Base-by-base conservation (phyloP, 352 stramenopile species). In the Phytopythium vexans region DNA sequence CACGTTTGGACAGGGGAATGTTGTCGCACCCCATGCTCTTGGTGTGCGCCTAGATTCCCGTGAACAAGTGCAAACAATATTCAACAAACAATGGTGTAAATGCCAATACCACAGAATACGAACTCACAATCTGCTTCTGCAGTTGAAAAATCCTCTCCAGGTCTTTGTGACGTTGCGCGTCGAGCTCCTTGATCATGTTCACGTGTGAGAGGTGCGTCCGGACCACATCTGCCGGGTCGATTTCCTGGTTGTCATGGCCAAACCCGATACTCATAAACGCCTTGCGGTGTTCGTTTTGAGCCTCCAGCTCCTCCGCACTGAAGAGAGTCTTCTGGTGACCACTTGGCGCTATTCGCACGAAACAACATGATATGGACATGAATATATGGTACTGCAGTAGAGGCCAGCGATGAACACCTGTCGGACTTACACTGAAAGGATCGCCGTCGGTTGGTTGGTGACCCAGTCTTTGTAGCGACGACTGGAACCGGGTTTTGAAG, bases 201-300 rank as follows among this genome's bases (percentile, higher is more conserved):
- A 88, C 74, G 50, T 90, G 82, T 0, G 73, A 75, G 32, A 85
- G 46, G 48, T 71, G 89, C 38, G 80, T 86, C 12, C 62, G 73
- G 3, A 91, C 74, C 21, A 94, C 78, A 56, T 86, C 71, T n/a
- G 86, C 68, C 0, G 82, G 79, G 45, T 94, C 72, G 14, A 89
- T 67, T 0, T 60, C 60, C 2, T 88, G 79, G 0, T 54, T 71
- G 33, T 68, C 68, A 12, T 83, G 54, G 1, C 78, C 78, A 53
- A 92, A 82, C 6, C 79, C 82, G 43, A 94, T 82, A 7, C 78
- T 68, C 4, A 81, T 75, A 49, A 94, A 94, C 1, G 77, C 82
- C 34, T 82, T 68, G 6, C 70, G 70, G 49, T 74, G 77, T 12
- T 62, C 42, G 36, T 87, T 71, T 32, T 74, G 46, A 8, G 44